Evolutionary conservation across 2,329 filamentous ascomycete genomes (phyloP).

Genomic region (Neoascochyta sp.): DNA sequence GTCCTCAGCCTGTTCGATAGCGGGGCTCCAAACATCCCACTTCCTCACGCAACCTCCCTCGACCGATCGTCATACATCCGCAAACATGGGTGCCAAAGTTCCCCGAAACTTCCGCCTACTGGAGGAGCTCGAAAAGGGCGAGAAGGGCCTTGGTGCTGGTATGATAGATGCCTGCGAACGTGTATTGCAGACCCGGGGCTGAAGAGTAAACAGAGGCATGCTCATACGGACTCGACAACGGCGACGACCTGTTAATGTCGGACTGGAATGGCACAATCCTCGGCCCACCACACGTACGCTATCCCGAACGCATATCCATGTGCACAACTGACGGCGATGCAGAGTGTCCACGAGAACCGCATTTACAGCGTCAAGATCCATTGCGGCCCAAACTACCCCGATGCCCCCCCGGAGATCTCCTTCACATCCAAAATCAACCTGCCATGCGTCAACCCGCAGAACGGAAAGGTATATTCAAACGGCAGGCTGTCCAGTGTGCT

Average conservation of each 20-base stretch:
- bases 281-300: constrained; percentile 85
- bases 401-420: constrained; percentile 80
- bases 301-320: background rate
- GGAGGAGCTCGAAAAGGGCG: constrained; percentile 97
- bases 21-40: constrained; percentile 33
- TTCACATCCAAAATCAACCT: constrained; percentile 95
- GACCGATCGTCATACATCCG: constrained; percentile 7
- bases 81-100: constrained; percentile 66
- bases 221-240: constrained; percentile 92
- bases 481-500: constrained; percentile 1
- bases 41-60: constrained; percentile 13
- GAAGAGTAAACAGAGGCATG: constrained; percentile 69
- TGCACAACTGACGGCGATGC: constrained; percentile 11
- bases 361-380: constrained; percentile 98
- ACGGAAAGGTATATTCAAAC: constrained; percentile 63
- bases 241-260: constrained; percentile 92
- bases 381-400: constrained; percentile 86
- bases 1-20: constrained; percentile 17
- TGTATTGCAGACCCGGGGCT: no score
- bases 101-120: constrained; percentile 94
- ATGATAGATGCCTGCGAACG: constrained; percentile 13
- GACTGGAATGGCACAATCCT: constrained; percentile 99
- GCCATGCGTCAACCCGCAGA: constrained; percentile 80
- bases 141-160: constrained; percentile 94
- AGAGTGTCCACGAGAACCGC: constrained; percentile 96